These are phyloP conservation scores for Annulohypoxylon nitens DNA, from an alignment of 495 filamentous ascomycete species.

Conservation along the genomic window DNA sequence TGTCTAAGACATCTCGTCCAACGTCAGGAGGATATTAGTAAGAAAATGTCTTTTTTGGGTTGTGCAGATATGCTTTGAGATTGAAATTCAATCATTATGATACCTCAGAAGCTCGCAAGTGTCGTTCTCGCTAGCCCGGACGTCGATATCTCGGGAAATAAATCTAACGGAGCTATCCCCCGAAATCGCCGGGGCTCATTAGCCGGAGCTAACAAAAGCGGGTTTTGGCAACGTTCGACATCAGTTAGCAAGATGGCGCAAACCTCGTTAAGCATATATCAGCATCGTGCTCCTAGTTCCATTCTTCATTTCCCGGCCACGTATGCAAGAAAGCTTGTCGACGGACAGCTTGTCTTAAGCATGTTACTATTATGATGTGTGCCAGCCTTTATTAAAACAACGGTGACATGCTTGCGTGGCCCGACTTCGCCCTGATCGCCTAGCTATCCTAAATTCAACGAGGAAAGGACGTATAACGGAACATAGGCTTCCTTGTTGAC, in stretches of 20 bases:
- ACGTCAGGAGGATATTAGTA: background rate
- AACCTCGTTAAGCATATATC: slow-evolving; percentile 30
- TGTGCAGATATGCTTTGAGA: background rate
- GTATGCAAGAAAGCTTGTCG: slow-evolving; percentile 24
- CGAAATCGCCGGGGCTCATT: slow-evolving; percentile 38
- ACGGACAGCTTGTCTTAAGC: slow-evolving; percentile 6
- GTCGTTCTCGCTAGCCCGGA: slow-evolving; percentile 15
- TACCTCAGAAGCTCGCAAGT: background rate
- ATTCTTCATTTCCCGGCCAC: slow-evolving; percentile 9
- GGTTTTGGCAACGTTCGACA: slow-evolving; percentile 41
- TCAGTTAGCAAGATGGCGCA: slow-evolving; percentile 39
- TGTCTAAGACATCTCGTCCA: slow-evolving; percentile 8
- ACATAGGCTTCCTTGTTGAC: slow-evolving; percentile 18
- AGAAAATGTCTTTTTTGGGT: background rate
- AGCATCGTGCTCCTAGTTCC: slow-evolving; percentile 14
- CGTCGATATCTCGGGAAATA: slow-evolving; percentile 11
- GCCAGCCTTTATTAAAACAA: slow-evolving; percentile 35
- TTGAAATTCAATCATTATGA: background rate
- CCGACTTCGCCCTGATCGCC: slow-evolving; percentile 6
- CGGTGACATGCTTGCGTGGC: slow-evolving; percentile 21
- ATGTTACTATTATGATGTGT: background rate
- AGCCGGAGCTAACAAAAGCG: slow-evolving; percentile 44
- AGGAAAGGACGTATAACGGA: slow-evolving; percentile 21
- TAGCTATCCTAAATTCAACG: slow-evolving; percentile 7
- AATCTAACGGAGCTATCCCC: slow-evolving; percentile 32